Base-by-base conservation (phyloP, 169 alveolate species). In the Eimeria mitis region DNA sequence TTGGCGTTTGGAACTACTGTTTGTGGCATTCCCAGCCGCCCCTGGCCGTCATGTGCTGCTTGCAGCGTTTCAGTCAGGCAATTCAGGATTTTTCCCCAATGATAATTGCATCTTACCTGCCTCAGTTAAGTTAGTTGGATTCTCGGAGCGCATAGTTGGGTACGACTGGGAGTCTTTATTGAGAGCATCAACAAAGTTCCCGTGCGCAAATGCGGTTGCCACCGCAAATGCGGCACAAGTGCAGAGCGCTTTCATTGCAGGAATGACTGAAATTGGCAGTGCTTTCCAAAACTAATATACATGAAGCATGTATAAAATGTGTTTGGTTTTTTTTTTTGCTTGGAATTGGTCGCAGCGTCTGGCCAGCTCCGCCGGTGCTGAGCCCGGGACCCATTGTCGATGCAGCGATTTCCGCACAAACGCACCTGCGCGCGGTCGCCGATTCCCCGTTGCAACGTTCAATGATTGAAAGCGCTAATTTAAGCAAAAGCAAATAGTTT, bases 171-270 rank as follows among this genome's bases (percentile, higher is more conserved):
- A 11, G 49, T 52, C 75, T 83, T 63, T 21, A 19, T 49, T 19
- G 49, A 63, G 28, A 31, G 92, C 92, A 42, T 23, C 68, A 21
- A 49, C 79, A 42, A 63, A 85, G 92, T 37, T 49, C 44, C 78
- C 79, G 81, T 63, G 92, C 63, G 79, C 92, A 34, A 56, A 23
- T 59, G 92, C 92, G 65, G 92, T 49, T 42, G 92, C 92, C 31
- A 59, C 92, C 79, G 92, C 92, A 63, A 63, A 9, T 25, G 79
- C 92, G 81, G 92, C 79, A 42, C 78, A 85, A 63, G 79, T 85
- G 92, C 92, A 63, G 59, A 85, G 92, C 47, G 92, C 49, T 56
- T 63, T 85, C 92, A 85, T 85, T 85, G 92, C 79, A 0, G 81
- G 28, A 40, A 42, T 7, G 28, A 42, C 78, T 47, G 21, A 56